A percentile compares a stretch with the other conserved stretches of the same genome.
These are phyloP conservation scores for Tuber microsphaerosporum DNA, from an alignment of 495 filamentous ascomycete genomes.

Conservation along the genomic window DNA sequence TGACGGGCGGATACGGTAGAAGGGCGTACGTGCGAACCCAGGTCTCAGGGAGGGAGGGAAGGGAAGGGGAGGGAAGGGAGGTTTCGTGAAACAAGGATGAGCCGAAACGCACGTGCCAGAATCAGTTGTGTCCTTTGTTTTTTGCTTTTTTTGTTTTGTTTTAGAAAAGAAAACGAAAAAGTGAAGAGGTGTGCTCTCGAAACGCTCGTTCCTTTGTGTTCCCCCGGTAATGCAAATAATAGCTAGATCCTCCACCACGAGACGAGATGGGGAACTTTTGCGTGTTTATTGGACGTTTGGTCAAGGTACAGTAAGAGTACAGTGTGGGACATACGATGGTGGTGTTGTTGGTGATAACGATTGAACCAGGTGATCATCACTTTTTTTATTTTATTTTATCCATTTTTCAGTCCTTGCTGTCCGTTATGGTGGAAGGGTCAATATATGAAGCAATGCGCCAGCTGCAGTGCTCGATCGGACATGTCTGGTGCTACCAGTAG, in stretches of 20 bases:
- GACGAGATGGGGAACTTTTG: neutral
- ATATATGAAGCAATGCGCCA: constrained; percentile 1
- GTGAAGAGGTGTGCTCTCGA: too few relatives aligned
- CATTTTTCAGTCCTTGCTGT: neutral
- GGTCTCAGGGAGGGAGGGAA: too few relatives aligned
- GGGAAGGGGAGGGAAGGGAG: too few relatives aligned
- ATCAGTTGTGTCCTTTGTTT: neutral
- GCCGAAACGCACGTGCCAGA: neutral
- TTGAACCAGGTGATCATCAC: neutral
- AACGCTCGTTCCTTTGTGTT: too few relatives aligned
- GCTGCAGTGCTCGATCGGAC: neutral
- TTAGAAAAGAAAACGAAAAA: neutral
- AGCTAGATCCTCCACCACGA: too few relatives aligned
- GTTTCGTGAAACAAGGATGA: neutral
- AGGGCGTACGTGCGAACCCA: too few relatives aligned
- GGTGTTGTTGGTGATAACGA: neutral
- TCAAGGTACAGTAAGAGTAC: neutral
- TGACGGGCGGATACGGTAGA: too few relatives aligned
- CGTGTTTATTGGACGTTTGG: neutral
- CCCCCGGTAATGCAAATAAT: too few relatives aligned
- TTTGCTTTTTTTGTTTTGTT: neutral
- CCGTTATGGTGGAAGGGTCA: neutral
- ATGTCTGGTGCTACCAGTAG: neutral
- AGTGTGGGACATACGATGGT: too few relatives aligned
- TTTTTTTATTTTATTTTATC: neutral